Evolutionary conservation across 805 yeast genomes (phyloP).

Genomic region (Yarrowia phangngaensis): DNA sequence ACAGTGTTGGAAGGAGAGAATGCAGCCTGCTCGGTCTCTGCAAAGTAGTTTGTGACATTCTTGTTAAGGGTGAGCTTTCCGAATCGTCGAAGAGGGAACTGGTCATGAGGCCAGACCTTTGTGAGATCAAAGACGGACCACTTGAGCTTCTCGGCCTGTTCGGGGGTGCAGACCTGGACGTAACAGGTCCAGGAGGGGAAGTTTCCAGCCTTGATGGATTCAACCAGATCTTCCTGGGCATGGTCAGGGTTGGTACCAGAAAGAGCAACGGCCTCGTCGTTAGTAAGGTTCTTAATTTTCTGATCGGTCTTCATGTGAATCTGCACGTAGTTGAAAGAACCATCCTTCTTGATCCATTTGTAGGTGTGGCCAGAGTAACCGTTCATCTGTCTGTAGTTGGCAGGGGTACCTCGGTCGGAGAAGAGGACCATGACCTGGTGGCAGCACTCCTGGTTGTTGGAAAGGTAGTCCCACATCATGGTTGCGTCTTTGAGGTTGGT

Average conservation of each 20-base stretch:
- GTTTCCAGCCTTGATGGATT: conserved; percentile 48
- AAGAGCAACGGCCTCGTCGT: conserved; percentile 47
- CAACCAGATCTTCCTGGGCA: conserved; percentile 45
- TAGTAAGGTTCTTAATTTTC: conserved; percentile 47
- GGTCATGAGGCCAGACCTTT: conserved; percentile 55
- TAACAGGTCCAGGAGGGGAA: conserved; percentile 52
- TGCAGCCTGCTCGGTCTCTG: conserved; percentile 54
- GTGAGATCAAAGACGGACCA: conserved; percentile 53
- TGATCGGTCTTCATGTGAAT: conserved; percentile 51
- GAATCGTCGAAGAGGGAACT: conserved; percentile 53
- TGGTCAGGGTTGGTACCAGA: conserved; percentile 53
- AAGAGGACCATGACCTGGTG: conserved; percentile 58
- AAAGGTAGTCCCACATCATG: conserved; percentile 55
- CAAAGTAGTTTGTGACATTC: conserved; percentile 55
- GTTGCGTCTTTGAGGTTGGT: conserved; percentile 56
- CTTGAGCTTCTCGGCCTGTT: conserved; percentile 51
- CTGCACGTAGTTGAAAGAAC: conserved; percentile 53
- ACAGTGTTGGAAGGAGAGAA: conserved; percentile 71
- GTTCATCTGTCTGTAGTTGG: conserved; percentile 52
- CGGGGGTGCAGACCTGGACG: conserved; percentile 57
- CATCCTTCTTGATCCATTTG: conserved; percentile 53
- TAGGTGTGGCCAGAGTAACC: conserved; percentile 65
- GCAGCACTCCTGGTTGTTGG: conserved; percentile 52
- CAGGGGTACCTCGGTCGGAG: conserved; percentile 60
- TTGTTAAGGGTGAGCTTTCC: conserved; percentile 54